phyloP scores from a whole-genome alignment of 306 rosid species.

The Malus orientalis region DNA sequence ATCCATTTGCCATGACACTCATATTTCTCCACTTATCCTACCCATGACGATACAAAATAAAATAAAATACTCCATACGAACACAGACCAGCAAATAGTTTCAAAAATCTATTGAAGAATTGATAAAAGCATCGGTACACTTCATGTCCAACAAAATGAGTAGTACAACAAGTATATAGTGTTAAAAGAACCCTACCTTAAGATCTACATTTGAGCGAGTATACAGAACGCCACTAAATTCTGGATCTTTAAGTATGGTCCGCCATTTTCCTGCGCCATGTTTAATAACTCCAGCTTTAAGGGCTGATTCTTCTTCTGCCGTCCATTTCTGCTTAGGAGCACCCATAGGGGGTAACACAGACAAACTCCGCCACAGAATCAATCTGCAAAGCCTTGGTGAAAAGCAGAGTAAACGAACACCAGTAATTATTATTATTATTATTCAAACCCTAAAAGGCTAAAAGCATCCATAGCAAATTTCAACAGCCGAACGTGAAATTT shows the following conservation, averaged over 20 bases:
- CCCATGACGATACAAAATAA: constrained; percentile 14
- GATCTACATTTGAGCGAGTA: constrained; percentile 95
- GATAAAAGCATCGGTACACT: background rate
- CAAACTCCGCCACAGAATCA: constrained; percentile 9
- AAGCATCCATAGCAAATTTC: background rate
- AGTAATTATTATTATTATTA: no score
- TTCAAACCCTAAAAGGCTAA: background rate
- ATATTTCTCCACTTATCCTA: constrained; percentile 99
- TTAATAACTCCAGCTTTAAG: constrained; percentile 95
- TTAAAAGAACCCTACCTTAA: constrained; percentile 53
- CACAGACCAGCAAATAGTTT: constrained; percentile 3
- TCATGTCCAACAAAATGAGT: background rate
- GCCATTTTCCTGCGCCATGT: constrained; percentile 98
- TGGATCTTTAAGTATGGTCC: constrained; percentile 91
- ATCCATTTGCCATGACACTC: constrained; percentile 91
- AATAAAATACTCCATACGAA: background rate
- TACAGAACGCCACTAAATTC: constrained; percentile 66
- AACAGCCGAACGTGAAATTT: background rate
- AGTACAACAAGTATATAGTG: background rate
- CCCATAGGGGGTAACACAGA: constrained; percentile 52
- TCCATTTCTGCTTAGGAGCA: constrained; percentile 99
- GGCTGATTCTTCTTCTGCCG: constrained; percentile 83
- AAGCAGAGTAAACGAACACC: background rate
- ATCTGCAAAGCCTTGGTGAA: constrained; percentile 14
- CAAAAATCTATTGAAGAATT: background rate